Evolutionary conservation across 164 flowering plant species (phyloP).

Genomic region (Berberis vulgaris): DNA sequence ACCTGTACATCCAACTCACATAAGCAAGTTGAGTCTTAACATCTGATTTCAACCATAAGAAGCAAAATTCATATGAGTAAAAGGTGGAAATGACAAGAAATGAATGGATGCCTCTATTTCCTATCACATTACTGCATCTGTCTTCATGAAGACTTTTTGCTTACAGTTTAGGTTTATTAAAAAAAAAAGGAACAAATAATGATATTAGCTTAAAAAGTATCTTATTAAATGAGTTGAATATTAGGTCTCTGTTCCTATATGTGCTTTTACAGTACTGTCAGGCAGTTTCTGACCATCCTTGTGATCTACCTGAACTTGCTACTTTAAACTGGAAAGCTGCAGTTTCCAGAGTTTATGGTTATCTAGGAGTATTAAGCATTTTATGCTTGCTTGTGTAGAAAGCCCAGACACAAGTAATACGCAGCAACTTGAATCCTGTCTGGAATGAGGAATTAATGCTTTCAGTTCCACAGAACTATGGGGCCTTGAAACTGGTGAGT

Average conservation of each 20-base stretch:
- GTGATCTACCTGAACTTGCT: not conserved
- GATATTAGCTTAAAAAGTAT: no score
- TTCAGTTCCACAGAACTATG: slow-evolving; percentile 74
- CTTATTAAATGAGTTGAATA: no score
- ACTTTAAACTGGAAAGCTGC: not conserved
- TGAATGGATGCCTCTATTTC: no score
- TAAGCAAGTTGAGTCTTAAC: not conserved
- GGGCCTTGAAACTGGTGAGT: slow-evolving; percentile 77
- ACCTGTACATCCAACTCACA: not conserved
- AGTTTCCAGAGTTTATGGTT: not conserved
- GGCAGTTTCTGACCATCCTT: not conserved
- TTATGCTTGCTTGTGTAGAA: slow-evolving; percentile 29
- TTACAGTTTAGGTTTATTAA: no score
- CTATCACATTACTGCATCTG: no score
- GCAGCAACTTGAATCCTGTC: slow-evolving; percentile 83
- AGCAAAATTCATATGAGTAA: no score
- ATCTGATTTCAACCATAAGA: not conserved
- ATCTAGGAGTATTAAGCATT: not conserved
- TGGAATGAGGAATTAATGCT: slow-evolving; percentile 97
- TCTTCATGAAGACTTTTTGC: no score
- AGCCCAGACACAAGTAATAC: slow-evolving; percentile 55
- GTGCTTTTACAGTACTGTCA: not conserved
- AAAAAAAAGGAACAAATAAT: no score
- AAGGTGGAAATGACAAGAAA: no score
- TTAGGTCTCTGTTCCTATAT: no score